Evolutionary conservation across 1,139 yeast genomes (phyloP), one percentile per base, ranked within the genome.

Genomic region (Candida tropicalis): DNA sequence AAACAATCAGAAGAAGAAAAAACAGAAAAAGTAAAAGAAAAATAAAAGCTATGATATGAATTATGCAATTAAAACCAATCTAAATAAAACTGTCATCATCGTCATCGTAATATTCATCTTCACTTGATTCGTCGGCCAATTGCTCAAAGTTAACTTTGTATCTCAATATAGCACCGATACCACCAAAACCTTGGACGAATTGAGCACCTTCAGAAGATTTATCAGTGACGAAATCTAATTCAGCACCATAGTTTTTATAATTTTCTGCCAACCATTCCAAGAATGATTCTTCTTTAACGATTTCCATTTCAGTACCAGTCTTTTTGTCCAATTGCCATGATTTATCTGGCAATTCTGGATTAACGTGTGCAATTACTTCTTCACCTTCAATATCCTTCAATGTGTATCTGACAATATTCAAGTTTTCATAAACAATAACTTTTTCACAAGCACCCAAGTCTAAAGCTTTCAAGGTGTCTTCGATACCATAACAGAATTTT

Each of bases 261-360:
- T 89, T 88, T 71, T 91, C 99, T 38, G 99, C 98, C 53, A 93
- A 77, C 99, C 99, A 93, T 70, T 93, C 99, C 56, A 93, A 79
- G 60, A 93, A 77, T 36, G 88, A 79, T 68, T 83, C 85, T 65
- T 91, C 97, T 50, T 82, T 82, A 33, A 85, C 78, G 44, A 85
- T 73, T 65, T 91, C 98, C 84, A 91, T 85, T 64, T 91, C 97
- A 39, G 81, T 75, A 42, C 97, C 98, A 25, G 96, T 86, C 47
- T 79, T 80, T 66, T 86, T 88, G 70, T 91, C 97, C 46, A 83
- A 59, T 58, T 85, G 76, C 70, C 86, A 87, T 18, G 87, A 76
- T 64, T 87, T 87, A 63, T 86, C 93, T 37, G 84, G 81, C 57
- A 83, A 80, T 34, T 71, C 78, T 40, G 93, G 91, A 54, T 79